Percentiles rank a stretch among this genome's conserved stretches.
Conservation (phyloP, 1,139 yeast species). For the Taphrina confusa region DNA sequence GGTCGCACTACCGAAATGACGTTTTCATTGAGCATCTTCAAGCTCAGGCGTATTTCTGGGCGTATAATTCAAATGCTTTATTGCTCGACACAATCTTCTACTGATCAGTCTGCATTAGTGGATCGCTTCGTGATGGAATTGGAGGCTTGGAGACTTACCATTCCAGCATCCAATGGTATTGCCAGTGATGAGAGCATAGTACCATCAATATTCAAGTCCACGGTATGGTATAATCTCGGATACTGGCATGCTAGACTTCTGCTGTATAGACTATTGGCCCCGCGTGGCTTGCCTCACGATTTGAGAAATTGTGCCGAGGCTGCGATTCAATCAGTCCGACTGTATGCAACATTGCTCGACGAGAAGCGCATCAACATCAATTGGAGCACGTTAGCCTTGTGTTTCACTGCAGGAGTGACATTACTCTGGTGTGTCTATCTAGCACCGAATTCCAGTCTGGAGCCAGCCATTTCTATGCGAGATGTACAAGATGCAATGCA, state of each 20-base stretch:
- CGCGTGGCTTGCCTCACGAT: slow-evolving; percentile 35
- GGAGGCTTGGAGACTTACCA: slow-evolving; percentile 34
- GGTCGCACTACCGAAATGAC: slow-evolving; percentile 35
- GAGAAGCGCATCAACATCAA: slow-evolving; percentile 37
- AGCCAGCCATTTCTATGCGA: slow-evolving; percentile 25
- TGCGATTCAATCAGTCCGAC: slow-evolving; percentile 36
- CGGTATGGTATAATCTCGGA: slow-evolving; percentile 38
- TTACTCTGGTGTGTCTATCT: slow-evolving; percentile 37
- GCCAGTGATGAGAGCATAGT: slow-evolving; percentile 35
- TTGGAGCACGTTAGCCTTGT: slow-evolving; percentile 37
- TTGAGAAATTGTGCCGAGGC: slow-evolving; percentile 37
- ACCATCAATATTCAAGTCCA: slow-evolving; percentile 35
- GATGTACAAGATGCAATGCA: slow-evolving; percentile 34
- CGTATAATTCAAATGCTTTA: slow-evolving; percentile 37
- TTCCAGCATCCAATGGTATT: slow-evolving; percentile 32
- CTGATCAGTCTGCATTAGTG: slow-evolving; percentile 16
- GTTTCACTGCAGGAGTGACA: slow-evolving; percentile 38
- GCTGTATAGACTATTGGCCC: slow-evolving; percentile 38
- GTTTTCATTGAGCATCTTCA: slow-evolving; percentile 36
- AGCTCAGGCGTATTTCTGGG: slow-evolving; percentile 37
- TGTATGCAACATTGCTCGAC: slow-evolving; percentile 35
- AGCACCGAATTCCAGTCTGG: slow-evolving; percentile 28
- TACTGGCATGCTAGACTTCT: slow-evolving; percentile 37
- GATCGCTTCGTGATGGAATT: slow-evolving; percentile 30
- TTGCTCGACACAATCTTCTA: slow-evolving; percentile 31